Evolutionary conservation across 192 early-diverging fungal genomes (phyloP), one percentile per base, ranked within the genome.

Genomic region (Rhizoclosmatium globosum): DNA sequence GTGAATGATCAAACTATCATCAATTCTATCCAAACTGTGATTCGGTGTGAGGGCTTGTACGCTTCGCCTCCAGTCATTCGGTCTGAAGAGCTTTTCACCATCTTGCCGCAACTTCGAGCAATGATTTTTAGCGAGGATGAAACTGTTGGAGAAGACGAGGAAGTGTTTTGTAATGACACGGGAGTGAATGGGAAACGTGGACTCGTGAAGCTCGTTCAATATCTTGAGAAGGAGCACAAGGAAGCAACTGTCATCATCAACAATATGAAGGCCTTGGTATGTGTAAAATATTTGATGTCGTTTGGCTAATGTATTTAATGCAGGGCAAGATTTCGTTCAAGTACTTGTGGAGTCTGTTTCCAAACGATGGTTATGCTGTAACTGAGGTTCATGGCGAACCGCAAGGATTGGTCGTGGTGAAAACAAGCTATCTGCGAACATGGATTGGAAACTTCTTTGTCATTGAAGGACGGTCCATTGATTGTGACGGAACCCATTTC

Each of bases 401-500:
- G 15, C 39, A 68, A 45, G 67, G 67, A 38, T 68, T 68, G 6
- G 21, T 68, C 11, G 67, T 68, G 6, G 67, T 42, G 6, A 68
- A 68, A 46, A 42, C 46, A 19, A 21, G 4, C 21, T 68, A 68
- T 47, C 67, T 42, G 45, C 38, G 41, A 13, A 17, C 41, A 9
- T 68, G 19, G 7, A 42, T 68, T 68, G 46, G 67, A 17, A 13
- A 38, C 43, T 64, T 45, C 46, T 65, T 75, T 44, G n/a, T 62
- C 7, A 47, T 75, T n/a, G 13, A 15, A 11, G 74, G 74, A 43
- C 23, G 21, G 46, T 45, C 58, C 3, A 42, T 75, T 42, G 74
- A 75, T 44, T 64, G 74, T 44, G 59, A 60, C 23, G 74, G 74
- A 17, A 65, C 74, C 4, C 74, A 64, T 3, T 64, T 75, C 31